Evolutionary conservation across 2,329 filamentous ascomycete species (phyloP).

Genomic region (Epichloe brachyelytri): DNA sequence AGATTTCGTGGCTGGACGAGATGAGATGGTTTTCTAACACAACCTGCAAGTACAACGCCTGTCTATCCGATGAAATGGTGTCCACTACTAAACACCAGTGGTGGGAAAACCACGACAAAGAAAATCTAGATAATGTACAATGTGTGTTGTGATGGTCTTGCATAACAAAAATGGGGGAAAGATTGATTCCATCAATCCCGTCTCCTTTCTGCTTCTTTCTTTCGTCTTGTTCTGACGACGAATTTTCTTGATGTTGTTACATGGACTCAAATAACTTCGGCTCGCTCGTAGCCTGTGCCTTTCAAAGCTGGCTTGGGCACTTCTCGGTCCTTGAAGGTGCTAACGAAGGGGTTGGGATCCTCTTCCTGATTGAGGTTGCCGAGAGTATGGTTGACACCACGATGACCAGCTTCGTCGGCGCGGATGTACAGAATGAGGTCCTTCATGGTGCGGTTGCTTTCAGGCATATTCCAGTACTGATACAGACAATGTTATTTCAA

Average conservation of each 20-base stretch:
- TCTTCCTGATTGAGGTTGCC: conserved; percentile 73
- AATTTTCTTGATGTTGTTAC: no score
- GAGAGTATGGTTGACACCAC: conserved; percentile 92
- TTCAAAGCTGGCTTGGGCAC: conserved; percentile 54
- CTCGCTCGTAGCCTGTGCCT: conserved; percentile 67
- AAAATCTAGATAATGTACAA: no score
- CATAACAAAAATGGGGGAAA: no score
- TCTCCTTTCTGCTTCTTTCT: not conserved
- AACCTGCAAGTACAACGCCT: no score
- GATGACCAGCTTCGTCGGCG: conserved; percentile 78
- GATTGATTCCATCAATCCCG: not conserved
- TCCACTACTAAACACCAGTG: no score
- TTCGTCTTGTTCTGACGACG: not conserved
- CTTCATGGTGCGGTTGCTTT: conserved; percentile 67
- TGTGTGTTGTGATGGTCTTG: no score
- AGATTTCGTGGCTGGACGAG: no score
- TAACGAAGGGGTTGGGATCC: conserved; percentile 88
- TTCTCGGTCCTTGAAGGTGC: conserved; percentile 59
- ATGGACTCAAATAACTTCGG: conserved; percentile 53
- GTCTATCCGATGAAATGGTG: no score
- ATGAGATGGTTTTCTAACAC: no score
- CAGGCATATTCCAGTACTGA: conserved; percentile 85
- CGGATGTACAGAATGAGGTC: conserved; percentile 82
- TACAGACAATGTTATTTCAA: not conserved
- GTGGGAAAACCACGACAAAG: no score